phyloP scores from a whole-genome alignment of 768 basidiomycete species.

The Pulveroboletus sp. region DNA sequence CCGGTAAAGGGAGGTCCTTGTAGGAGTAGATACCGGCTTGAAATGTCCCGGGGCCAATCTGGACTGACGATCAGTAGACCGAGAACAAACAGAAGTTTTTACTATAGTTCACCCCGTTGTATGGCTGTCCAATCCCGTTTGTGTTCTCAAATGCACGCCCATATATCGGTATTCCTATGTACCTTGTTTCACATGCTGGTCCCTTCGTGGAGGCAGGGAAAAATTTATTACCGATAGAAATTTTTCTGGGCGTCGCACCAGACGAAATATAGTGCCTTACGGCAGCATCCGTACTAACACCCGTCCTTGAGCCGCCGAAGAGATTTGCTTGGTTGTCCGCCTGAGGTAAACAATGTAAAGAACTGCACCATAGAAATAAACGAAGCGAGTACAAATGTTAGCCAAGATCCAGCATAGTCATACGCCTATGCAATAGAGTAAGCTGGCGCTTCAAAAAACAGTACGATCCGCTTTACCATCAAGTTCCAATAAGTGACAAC shows the following conservation, averaged over 20 bases:
- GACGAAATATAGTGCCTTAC: constrained; percentile 53
- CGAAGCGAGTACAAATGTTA: constrained; percentile 45
- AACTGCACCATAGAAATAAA: not conserved
- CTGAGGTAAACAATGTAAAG: constrained; percentile 16
- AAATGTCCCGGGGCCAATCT: constrained; percentile 64
- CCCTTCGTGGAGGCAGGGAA: not conserved
- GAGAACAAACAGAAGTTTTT: not conserved
- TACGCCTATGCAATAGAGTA: constrained; percentile 44
- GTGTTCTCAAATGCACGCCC: constrained; percentile 76
- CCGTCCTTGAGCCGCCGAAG: constrained; percentile 58
- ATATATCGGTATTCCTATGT: constrained; percentile 69
- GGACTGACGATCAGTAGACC: constrained; percentile 2
- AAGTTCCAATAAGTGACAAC: constrained; percentile 76
- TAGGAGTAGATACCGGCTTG: constrained; percentile 53
- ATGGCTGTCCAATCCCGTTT: constrained; percentile 59
- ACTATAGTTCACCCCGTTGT: constrained; percentile 49
- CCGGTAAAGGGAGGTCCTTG: constrained; percentile 60
- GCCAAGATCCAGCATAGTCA: constrained; percentile 78
- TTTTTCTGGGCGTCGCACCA: constrained; percentile 63
- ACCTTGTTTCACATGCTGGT: not conserved
- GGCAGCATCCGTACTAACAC: constrained; percentile 64
- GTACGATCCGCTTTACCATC: constrained; percentile 45
- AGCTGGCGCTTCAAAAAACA: not conserved
- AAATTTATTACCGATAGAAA: constrained; percentile 50
- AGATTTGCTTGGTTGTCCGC: constrained; percentile 61